Evolutionary conservation across 345 rosid species (phyloP).

Genomic region (Acer saccharum): DNA sequence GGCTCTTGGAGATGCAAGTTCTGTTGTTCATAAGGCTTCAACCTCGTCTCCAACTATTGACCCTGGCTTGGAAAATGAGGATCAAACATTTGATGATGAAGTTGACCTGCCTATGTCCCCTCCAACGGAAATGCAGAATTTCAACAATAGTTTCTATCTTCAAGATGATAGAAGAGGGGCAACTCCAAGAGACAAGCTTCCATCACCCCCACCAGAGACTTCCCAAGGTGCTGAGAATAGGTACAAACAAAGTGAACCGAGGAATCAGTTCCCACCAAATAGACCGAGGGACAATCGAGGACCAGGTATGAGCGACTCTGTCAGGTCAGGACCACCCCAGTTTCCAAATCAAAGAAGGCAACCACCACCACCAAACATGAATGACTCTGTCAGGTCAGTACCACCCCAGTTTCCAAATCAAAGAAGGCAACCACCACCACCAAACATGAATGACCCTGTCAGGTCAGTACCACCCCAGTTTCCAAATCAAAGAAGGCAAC

Average conservation of each 20-base stretch:
- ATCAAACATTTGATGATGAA: conserved; percentile 6
- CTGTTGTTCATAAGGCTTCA: conserved; percentile 8
- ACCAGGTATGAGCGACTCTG: conserved; percentile 20
- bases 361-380: conserved; percentile 23
- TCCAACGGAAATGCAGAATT: conserved; percentile 9
- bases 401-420: conserved; percentile 28
- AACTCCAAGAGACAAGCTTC: conserved; percentile 9
- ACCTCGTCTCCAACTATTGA: not conserved
- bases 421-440: conserved; percentile 27
- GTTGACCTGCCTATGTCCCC: conserved; percentile 16
- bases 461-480: conserved; percentile 36
- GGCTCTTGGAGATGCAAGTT: conserved; percentile 24
- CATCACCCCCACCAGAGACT: conserved; percentile 11
- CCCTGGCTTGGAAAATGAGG: conserved; percentile 17
- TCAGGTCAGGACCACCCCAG: conserved; percentile 30
- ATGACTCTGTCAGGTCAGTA: conserved; percentile 24
- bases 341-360: conserved; percentile 30
- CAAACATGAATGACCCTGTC: conserved; percentile 14
- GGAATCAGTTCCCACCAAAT: conserved; percentile 29
- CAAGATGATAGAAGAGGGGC: conserved; percentile 6
- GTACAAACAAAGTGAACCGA: conserved; percentile 48
- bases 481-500: conserved; percentile 25
- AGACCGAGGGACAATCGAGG: conserved; percentile 21
- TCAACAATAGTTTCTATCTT: conserved; percentile 15
- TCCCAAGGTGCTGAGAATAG: conserved; percentile 40